A percentile compares a stretch with the other conserved stretches of the same genome.
These are phyloP conservation scores for Naganishia vaughanmartiniae DNA, from an alignment of 768 basidiomycete species.

Conservation along the genomic window DNA sequence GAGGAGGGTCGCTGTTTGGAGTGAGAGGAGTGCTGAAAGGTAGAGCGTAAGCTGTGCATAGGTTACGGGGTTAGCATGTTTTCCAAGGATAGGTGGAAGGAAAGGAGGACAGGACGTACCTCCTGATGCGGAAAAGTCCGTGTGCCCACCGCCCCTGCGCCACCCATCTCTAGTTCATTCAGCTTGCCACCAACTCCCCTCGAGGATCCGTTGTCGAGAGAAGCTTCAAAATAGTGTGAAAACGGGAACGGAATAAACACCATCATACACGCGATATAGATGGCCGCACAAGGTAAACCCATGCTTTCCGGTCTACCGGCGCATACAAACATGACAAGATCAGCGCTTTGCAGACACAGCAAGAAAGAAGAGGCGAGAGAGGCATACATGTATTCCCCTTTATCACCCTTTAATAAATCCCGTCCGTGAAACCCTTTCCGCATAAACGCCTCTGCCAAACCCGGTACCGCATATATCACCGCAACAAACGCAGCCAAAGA, in stretches of 20 bases:
- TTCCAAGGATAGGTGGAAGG: neutral
- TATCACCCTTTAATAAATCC: constrained; percentile 75
- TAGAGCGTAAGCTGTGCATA: constrained; percentile 74
- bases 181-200: neutral
- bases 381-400: constrained; percentile 29
- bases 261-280: constrained; percentile 82
- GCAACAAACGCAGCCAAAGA: constrained; percentile 76
- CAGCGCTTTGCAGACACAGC: too few relatives aligned
- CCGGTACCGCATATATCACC: constrained; percentile 75
- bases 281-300: constrained; percentile 82
- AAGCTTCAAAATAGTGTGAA: constrained; percentile 58
- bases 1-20: constrained; percentile 86
- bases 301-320: constrained; percentile 81
- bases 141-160: constrained; percentile 29
- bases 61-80: neutral
- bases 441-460: constrained; percentile 74
- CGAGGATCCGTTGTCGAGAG: neutral
- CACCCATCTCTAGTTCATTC: neutral
- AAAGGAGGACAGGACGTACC: constrained; percentile 35
- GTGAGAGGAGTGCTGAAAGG: constrained; percentile 84
- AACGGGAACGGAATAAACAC: constrained; percentile 96
- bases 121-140: constrained; percentile 54
- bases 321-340: too few relatives aligned
- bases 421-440: constrained; percentile 77
- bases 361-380: too few relatives aligned